These are phyloP conservation scores for Grosmannia serpens DNA, from an alignment of 2,329 filamentous ascomycete genomes.

Conservation along the genomic window DNA sequence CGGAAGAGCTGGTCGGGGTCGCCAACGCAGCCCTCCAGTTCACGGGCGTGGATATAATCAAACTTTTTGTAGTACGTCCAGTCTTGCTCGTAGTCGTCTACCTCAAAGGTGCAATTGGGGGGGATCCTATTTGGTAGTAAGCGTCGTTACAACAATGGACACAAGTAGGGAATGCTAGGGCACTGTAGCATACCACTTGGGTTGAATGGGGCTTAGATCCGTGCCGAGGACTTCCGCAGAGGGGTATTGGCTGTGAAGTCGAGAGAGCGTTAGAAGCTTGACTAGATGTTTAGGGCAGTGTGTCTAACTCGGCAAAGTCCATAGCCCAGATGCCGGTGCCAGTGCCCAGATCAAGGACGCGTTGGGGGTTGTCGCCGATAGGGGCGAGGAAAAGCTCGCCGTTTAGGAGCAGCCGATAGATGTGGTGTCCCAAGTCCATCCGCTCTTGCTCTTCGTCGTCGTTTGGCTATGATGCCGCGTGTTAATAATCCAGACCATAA, in stretches of 20 bases:
- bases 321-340: constrained; percentile 57
- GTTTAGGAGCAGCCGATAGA: constrained; percentile 34
- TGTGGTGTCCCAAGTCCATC: constrained; percentile 28
- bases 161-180: constrained; percentile 30
- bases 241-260: background rate
- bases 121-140: constrained; percentile 23
- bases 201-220: constrained; percentile 57
- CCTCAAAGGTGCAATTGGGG: constrained; percentile 60
- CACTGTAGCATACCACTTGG: constrained; percentile 15
- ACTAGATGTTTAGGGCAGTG: background rate
- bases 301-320: constrained; percentile 34
- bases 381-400: constrained; percentile 31
- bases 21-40: constrained; percentile 35
- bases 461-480: background rate
- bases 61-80: constrained; percentile 22
- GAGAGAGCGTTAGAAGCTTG: too few species aligned
- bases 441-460: constrained; percentile 4
- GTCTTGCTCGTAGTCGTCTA: constrained; percentile 41
- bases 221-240: constrained; percentile 45
- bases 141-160: background rate
- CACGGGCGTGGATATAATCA: constrained; percentile 41
- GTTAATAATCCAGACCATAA: background rate
- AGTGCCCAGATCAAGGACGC: constrained; percentile 29
- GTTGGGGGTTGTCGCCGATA: constrained; percentile 31
- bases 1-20: constrained; percentile 32